Evolutionary conservation across 2,329 filamentous ascomycete genomes (phyloP).

Genomic region (Nannizzia gypsea): DNA sequence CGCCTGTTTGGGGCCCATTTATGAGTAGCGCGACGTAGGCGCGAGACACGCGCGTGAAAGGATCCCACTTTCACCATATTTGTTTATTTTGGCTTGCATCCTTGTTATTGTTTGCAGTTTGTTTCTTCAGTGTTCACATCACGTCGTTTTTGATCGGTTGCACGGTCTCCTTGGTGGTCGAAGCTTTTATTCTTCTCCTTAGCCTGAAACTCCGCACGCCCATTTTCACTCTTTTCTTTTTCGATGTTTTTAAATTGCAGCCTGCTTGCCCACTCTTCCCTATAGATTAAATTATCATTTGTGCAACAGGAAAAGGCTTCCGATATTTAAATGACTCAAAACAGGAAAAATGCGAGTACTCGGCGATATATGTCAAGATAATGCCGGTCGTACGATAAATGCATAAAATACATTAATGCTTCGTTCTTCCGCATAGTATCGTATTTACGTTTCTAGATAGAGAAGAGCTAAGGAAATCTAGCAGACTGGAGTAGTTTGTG

Average conservation of each 20-base stretch:
- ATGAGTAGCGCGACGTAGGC: constrained; percentile 1
- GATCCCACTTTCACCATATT: neutral
- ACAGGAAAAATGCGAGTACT: too few relatives aligned
- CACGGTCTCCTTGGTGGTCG: neutral
- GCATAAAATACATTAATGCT: too few relatives aligned
- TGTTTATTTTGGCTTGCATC: neutral
- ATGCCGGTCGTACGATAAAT: too few relatives aligned
- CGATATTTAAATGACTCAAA: too few relatives aligned
- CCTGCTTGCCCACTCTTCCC: neutral
- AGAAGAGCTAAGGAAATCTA: too few relatives aligned
- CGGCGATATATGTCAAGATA: too few relatives aligned
- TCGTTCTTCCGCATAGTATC: too few relatives aligned
- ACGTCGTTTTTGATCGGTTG: neutral
- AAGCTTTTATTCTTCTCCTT: neutral
- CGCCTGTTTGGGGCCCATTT: neutral
- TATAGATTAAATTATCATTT: neutral
- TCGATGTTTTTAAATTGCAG: too few relatives aligned
- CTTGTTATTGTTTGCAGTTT: neutral
- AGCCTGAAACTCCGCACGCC: neutral
- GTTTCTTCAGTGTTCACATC: neutral
- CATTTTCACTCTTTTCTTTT: neutral
- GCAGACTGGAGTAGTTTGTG: too few relatives aligned
- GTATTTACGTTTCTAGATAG: too few relatives aligned
- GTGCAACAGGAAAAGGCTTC: too few relatives aligned
- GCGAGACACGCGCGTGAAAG: neutral